phyloP scores from a whole-genome alignment of 208 protist species.

The Naegleria fowleri region DNA sequence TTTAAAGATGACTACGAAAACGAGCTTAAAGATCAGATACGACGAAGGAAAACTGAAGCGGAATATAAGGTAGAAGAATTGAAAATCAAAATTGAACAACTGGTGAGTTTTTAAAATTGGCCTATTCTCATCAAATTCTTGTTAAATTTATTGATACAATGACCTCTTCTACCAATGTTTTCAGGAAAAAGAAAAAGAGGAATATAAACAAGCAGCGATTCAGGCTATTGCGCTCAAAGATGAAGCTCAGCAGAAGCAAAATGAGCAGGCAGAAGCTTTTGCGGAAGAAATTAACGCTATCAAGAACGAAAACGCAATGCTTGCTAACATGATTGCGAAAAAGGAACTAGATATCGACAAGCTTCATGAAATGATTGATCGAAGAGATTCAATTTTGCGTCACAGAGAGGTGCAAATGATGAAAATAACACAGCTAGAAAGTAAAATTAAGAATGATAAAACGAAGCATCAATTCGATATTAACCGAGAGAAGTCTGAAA shows the following conservation, averaged over 20 bases:
- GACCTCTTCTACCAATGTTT: too few species aligned
- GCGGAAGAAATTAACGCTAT: neutral
- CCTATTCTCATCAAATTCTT: too few species aligned
- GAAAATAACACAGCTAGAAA: conserved; percentile 29
- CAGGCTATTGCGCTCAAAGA: conserved; percentile 11
- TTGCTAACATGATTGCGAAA: neutral
- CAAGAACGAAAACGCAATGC: neutral
- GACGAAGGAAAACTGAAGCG: conserved; percentile 2
- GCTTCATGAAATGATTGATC: neutral
- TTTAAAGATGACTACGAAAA: conserved; percentile 32
- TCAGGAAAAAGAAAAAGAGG: neutral
- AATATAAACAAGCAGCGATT: neutral
- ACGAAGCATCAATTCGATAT: conserved; percentile 27
- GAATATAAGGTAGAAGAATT: conserved; percentile 25
- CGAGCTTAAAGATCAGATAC: conserved; percentile 29
- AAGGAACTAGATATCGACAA: conserved; percentile 25
- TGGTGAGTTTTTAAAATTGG: neutral
- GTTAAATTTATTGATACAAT: too few species aligned
- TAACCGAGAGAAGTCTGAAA: neutral
- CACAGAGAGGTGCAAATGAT: conserved; percentile 31
- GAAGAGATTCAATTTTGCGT: conserved; percentile 20
- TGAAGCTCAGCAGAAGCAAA: neutral
- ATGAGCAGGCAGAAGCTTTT: neutral
- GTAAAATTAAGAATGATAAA: conserved; percentile 13
- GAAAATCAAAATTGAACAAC: neutral